Base-by-base conservation (phyloP, 139 green algal species). In the Limnomonas spitsbergensis region DNA sequence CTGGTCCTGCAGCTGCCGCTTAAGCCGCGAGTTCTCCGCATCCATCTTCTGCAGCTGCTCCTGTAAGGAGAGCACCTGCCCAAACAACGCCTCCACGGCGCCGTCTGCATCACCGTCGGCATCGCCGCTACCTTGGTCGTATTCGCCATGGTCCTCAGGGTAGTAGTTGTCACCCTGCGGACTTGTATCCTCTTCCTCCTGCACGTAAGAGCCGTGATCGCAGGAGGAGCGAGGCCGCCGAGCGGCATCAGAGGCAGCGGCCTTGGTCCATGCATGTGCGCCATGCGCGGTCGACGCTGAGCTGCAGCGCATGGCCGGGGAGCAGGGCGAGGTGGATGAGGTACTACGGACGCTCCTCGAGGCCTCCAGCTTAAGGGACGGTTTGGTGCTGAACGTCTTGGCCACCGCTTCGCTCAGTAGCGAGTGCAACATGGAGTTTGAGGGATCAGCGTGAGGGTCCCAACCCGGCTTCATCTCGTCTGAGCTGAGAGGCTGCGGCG, bases 1-100 rank as follows among this genome's bases (percentile, higher is more conserved):
- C 69, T 76, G 69, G 27, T 76, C 31, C 35, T 76, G 27, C 35
- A 76, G 69, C 39, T 76, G 69, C 3, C 39, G 69, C 27, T 56
- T 54, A 4, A 76, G 69, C 69, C 3, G 9, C 2, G 3, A 14
- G 39, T 76, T 76, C 69, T 76, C 69, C 4, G 6, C 32, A 37
- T 76, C 69, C 37, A 76, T 35, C 3, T 76, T 26, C 27, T 56
- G 35, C 35, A 76, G 69, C 39, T 35, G 38, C 69, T 53, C 67
- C 29, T 70, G 56, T 20, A 70, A 20, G 14, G 56, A 37, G 14
- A 70, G 56, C 56, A 70, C 56, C 56, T 70, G 56, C 6, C 56
- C 56, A 70, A 70, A 70, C 56, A 70, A 36, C 27, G 9, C 29
- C 4, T 70, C 56, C 29, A 70, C 56, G 4, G 24, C 42, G 6